These are phyloP conservation scores for Aureobasidium sp. DNA, from an alignment of 2,329 filamentous ascomycete species.

Conservation along the genomic window DNA sequence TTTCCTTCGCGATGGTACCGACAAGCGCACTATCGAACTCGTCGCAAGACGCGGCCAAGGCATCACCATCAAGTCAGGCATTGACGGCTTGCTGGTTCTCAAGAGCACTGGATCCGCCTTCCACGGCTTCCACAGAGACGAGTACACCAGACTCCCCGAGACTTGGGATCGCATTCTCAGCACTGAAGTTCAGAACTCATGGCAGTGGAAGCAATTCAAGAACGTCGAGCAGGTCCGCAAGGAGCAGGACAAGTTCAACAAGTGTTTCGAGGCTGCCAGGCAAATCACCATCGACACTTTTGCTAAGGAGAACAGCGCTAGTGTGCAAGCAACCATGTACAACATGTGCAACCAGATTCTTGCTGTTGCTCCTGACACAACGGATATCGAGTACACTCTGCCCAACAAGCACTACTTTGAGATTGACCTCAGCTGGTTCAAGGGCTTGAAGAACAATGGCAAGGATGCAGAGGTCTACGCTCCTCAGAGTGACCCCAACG, in stretches of 20 bases:
- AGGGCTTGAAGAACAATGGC: conserved; percentile 89
- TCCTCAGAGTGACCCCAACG: conserved; percentile 87
- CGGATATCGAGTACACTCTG: conserved; percentile 70
- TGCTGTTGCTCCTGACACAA: conserved; percentile 61
- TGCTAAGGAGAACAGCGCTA: conserved; percentile 81
- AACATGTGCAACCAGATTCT: conserved; percentile 92
- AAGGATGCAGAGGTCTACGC: conserved; percentile 93
- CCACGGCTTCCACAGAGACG: conserved; percentile 87
- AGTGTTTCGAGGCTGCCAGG: conserved; percentile 69
- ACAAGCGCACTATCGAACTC: conserved; percentile 77
- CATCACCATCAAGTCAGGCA: conserved; percentile 68
- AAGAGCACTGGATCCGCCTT: conserved; percentile 97
- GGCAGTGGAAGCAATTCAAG: conserved; percentile 74
- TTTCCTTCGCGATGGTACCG: conserved; percentile 82
- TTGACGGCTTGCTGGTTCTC: conserved; percentile 77
- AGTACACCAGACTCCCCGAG: conserved; percentile 85
- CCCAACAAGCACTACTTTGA: conserved; percentile 99
- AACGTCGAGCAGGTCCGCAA: conserved; percentile 60
- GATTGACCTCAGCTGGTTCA: conserved; percentile 95
- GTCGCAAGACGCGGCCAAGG: conserved; percentile 59
- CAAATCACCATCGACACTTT: conserved; percentile 86
- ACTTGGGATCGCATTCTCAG: conserved; percentile 93
- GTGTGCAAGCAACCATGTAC: conserved; percentile 97
- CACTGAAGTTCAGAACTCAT: conserved; percentile 81
- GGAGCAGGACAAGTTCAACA: conserved; percentile 62